Percentiles rank a stretch among this genome's conserved stretches.
phyloP scores from a whole-genome alignment of 148 eudicot genomes.

The Cornus suecica region DNA sequence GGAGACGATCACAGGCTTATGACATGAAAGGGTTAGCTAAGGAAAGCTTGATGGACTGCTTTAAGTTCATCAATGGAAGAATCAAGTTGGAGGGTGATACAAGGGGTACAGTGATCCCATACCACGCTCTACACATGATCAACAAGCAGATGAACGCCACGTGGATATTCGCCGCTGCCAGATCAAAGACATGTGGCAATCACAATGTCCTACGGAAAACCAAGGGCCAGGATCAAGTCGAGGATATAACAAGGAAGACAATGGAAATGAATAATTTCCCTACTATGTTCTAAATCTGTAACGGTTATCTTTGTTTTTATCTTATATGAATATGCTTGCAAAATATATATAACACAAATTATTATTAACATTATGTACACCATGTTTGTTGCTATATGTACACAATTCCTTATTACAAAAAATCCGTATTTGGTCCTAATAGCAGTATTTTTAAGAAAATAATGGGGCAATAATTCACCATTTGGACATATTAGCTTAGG shows the following conservation, averaged over 20 bases:
- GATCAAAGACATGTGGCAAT: not conserved
- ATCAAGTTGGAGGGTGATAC: slow-evolving; percentile 17
- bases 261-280: no score
- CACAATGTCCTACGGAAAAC: not conserved
- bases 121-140: slow-evolving; percentile 46
- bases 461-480: not conserved
- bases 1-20: slow-evolving; percentile 79
- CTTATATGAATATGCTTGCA: no score
- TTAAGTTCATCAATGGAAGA: slow-evolving; percentile 41
- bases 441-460: not conserved
- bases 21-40: slow-evolving; percentile 60
- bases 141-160: slow-evolving; percentile 60
- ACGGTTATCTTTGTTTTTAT: not conserved
- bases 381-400: not conserved
- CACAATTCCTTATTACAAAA: no score
- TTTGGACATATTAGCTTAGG: not conserved
- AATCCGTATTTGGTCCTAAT: not conserved
- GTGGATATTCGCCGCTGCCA: slow-evolving; percentile 43
- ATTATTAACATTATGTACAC: no score
- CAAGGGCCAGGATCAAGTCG: not conserved
- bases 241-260: not conserved
- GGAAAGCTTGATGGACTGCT: slow-evolving; percentile 70
- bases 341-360: no score
- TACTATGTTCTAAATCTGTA: not conserved
- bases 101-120: slow-evolving; percentile 30